These are phyloP conservation scores for Persicaria tinctoria DNA, from an alignment of 148 eudicot species.

Conservation along the genomic window DNA sequence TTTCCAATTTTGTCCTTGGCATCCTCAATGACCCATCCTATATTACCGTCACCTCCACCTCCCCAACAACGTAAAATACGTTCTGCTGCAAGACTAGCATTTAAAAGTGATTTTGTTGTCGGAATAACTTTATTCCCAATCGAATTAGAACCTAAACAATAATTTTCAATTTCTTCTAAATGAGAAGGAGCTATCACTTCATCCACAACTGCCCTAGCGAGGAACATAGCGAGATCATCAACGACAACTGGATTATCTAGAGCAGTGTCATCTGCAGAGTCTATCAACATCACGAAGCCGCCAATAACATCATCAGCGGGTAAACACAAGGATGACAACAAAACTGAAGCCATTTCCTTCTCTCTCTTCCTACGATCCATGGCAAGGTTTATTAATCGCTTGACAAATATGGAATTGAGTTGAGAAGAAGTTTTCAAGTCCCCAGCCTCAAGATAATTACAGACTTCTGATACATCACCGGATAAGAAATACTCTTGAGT, in stretches of 20 bases:
- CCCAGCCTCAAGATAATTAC: constrained; percentile 27
- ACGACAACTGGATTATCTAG: constrained; percentile 41
- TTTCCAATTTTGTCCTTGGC: constrained; percentile 40
- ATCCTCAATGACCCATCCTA: constrained; percentile 44
- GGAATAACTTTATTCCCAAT: constrained; percentile 31
- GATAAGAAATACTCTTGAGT: constrained; percentile 45
- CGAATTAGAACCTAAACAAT: constrained; percentile 20
- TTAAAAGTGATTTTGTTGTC: constrained; percentile 38
- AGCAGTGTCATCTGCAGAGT: constrained; percentile 49
- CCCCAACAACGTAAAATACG: constrained; percentile 58
- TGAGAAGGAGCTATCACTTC: constrained; percentile 49
- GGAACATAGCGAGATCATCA: constrained; percentile 45
- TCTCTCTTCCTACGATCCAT: constrained; percentile 59
- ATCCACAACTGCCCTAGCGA: constrained; percentile 48
- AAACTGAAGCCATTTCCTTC: constrained; percentile 57
- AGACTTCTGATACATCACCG: constrained; percentile 38
- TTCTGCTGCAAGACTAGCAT: constrained; percentile 46
- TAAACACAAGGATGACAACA: constrained; percentile 45
- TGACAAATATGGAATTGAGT: constrained; percentile 40
- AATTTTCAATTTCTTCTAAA: constrained; percentile 33
- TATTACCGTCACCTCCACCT: constrained; percentile 35
- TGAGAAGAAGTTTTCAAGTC: constrained; percentile 23
- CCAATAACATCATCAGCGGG: constrained; percentile 36
- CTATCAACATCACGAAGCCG: constrained; percentile 42
- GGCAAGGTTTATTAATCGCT: constrained; percentile 37